These are phyloP conservation scores for Oryza longistaminata DNA, from an alignment of 176 grass and related monocot genomes.

Conservation along the genomic window DNA sequence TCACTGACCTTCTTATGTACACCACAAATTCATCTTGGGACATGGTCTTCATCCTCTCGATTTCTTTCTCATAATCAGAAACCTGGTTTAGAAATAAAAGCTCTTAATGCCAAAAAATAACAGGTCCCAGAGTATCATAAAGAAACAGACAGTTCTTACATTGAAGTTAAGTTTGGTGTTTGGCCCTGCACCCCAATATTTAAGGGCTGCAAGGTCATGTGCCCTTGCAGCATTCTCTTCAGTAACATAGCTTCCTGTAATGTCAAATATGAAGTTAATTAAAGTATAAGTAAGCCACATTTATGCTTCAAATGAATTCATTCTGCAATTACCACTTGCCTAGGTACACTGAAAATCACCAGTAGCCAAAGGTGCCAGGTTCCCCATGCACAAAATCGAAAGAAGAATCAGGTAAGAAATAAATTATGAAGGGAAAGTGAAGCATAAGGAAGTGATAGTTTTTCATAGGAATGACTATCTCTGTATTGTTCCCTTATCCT, in stretches of 20 bases:
- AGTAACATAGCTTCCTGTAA: slow-evolving; percentile 89
- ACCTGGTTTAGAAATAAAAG: slow-evolving; percentile 42
- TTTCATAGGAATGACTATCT: neutral
- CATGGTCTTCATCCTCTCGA: slow-evolving; percentile 86
- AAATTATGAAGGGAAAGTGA: neutral
- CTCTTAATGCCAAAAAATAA: slow-evolving; percentile 20
- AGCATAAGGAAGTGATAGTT: neutral
- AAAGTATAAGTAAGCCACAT: slow-evolving; percentile 20
- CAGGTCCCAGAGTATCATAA: slow-evolving; percentile 18
- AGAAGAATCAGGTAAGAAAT: slow-evolving; percentile 23
- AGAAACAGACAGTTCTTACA: slow-evolving; percentile 48
- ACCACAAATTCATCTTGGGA: slow-evolving; percentile 90
- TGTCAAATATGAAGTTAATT: slow-evolving; percentile 25
- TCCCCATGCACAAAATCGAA: slow-evolving; percentile 38
- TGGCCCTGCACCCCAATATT: slow-evolving; percentile 76
- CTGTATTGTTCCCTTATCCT: neutral
- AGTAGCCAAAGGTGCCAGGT: slow-evolving; percentile 14
- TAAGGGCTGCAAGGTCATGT: slow-evolving; percentile 93
- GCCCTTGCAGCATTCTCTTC: slow-evolving; percentile 93
- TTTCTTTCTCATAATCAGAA: slow-evolving; percentile 83
- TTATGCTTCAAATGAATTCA: slow-evolving; percentile 26
- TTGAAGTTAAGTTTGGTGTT: slow-evolving; percentile 84
- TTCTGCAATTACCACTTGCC: slow-evolving; percentile 43
- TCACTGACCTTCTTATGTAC: slow-evolving; percentile 76
- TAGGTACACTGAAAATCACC: slow-evolving; percentile 77